Percentiles rank a stretch among this genome's conserved stretches.
phyloP scores from a whole-genome alignment of 75 land plant species.

The Picea glauca region DNA sequence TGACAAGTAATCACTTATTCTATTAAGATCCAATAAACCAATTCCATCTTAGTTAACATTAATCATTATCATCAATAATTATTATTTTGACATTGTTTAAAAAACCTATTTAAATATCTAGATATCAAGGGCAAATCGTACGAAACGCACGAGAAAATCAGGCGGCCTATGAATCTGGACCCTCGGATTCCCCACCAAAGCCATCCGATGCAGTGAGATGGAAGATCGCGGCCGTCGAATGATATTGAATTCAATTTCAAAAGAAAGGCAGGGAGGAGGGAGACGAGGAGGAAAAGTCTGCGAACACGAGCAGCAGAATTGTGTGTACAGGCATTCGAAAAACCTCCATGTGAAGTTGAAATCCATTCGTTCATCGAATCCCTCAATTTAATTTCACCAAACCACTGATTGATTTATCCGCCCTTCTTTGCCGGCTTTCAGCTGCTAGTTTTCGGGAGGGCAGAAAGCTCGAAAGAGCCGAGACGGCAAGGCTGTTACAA shows the following conservation, averaged over 20 bases:
- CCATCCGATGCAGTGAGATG: slow-evolving; percentile 29
- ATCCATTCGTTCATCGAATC: not conserved
- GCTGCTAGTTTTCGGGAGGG: too few species aligned
- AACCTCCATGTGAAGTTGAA: too few species aligned
- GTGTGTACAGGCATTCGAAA: too few species aligned
- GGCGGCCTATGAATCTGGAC: slow-evolving; percentile 42
- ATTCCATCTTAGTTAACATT: too few species aligned
- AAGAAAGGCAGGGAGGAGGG: slow-evolving; percentile 36
- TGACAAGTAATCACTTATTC: slow-evolving; percentile 7
- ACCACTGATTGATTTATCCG: not conserved
- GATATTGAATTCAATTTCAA: slow-evolving; percentile 56
- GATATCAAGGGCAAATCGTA: too few species aligned
- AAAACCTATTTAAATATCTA: too few species aligned
- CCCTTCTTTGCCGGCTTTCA: not conserved
- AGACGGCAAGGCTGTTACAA: not conserved
- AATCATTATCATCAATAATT: too few species aligned
- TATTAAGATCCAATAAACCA: too few species aligned
- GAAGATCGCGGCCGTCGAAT: slow-evolving; percentile 27
- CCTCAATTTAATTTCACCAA: not conserved
- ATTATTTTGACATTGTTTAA: too few species aligned
- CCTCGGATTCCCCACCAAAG: slow-evolving; percentile 20
- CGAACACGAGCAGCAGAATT: not conserved
- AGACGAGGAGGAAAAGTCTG: slow-evolving; percentile 1
- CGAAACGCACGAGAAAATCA: too few species aligned
- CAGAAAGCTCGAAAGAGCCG: not conserved